Conservation (phyloP, 208 protist genomes). For the Blechomonas ayalai region DNA sequence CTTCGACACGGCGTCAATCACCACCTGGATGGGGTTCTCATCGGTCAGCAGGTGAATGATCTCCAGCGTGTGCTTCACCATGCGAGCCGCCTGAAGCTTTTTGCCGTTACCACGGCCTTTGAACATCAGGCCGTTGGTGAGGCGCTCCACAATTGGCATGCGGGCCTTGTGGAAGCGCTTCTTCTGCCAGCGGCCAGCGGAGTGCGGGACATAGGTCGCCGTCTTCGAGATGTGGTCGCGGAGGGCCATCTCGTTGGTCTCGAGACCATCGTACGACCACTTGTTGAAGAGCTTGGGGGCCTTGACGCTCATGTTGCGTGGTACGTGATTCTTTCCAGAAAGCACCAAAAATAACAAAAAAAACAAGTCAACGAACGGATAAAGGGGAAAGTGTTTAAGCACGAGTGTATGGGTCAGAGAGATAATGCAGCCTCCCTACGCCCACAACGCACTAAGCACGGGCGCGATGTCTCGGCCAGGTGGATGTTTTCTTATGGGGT, state of each 20-base stretch:
- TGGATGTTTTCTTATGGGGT: no score
- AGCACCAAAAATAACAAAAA: slow-evolving; percentile 3
- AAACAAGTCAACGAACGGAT: slow-evolving; percentile 2
- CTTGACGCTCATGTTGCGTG: slow-evolving; percentile 47
- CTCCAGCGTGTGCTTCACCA: slow-evolving; percentile 98
- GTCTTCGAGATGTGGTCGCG: slow-evolving; percentile 97
- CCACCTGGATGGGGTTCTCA: slow-evolving; percentile 98
- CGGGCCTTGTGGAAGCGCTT: slow-evolving; percentile 99
- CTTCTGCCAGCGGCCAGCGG: slow-evolving; percentile 96
- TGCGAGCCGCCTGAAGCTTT: slow-evolving; percentile 98
- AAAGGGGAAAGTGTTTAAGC: background rate
- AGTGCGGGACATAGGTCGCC: slow-evolving; percentile 97
- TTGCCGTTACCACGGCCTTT: slow-evolving; percentile 99
- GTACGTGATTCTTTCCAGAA: background rate
- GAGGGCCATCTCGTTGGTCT: slow-evolving; percentile 85
- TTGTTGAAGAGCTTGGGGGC: slow-evolving; percentile 89
- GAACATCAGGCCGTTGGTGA: slow-evolving; percentile 98
- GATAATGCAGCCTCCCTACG: no score
- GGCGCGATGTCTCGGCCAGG: no score
- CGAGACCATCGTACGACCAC: slow-evolving; percentile 83
- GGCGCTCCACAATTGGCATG: slow-evolving; percentile 93
- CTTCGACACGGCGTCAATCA: slow-evolving; percentile 98
- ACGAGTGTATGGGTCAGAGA: no score
- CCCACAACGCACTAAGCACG: no score
- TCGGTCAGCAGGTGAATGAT: slow-evolving; percentile 99